Conservation (phyloP, 2,329 filamentous ascomycete genomes). For the Exophiala mesophila region DNA sequence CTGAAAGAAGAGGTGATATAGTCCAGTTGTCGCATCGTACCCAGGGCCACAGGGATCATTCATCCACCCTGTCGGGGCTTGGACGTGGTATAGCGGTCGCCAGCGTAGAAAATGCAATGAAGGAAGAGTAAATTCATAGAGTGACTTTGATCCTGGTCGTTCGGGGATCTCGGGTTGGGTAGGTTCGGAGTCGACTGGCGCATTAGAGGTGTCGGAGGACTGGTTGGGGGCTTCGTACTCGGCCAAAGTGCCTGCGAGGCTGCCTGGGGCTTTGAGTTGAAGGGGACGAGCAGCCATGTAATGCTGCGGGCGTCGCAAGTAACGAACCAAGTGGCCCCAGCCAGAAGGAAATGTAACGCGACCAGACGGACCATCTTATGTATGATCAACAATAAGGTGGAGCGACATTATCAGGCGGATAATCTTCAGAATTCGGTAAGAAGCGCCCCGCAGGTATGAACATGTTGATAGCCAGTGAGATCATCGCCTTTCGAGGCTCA, state of each 20-base stretch:
- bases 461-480: no score
- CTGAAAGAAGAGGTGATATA: constrained; percentile 42
- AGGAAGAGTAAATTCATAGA: constrained; percentile 13
- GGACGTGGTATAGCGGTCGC: constrained; percentile 35
- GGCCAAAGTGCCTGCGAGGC: constrained; percentile 6
- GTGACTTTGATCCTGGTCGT: neutral
- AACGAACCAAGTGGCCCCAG: no score
- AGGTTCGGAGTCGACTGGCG: neutral
- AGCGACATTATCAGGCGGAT: no score
- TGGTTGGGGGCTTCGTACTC: constrained; percentile 1
- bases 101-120: constrained; percentile 22
- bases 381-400: no score
- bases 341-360: no score
- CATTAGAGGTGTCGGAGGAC: neutral
- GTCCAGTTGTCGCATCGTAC: constrained; percentile 36
- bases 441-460: no score
- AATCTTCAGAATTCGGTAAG: no score
- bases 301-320: no score
- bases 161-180: neutral
- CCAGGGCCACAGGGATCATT: constrained; percentile 43
- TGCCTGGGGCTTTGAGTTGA: constrained; percentile 7
- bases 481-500: no score
- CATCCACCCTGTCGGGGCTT: constrained; percentile 36
- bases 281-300: constrained; percentile 1
- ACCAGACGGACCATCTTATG: no score